phyloP scores from a whole-genome alignment of 352 stramenopile genomes.

The Globisporangium middletonii region DNA sequence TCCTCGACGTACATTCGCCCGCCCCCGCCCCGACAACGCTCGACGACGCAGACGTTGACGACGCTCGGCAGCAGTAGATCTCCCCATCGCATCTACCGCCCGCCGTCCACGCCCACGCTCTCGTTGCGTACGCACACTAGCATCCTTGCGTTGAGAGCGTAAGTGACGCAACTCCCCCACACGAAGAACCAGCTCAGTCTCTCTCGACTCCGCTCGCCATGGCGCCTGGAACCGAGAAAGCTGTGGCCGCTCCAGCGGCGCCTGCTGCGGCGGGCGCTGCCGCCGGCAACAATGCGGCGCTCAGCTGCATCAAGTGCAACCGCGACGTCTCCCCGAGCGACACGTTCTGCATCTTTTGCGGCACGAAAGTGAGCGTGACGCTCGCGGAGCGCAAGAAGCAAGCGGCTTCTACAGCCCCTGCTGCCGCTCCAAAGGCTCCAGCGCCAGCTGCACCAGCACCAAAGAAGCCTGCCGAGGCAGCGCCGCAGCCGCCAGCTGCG shows the following conservation, averaged over 20 bases:
- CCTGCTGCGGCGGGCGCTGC: slow-evolving; percentile 11
- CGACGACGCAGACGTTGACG: no score
- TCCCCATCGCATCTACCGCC: no score
- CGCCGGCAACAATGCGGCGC: slow-evolving; percentile 36
- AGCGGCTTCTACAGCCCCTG: slow-evolving; percentile 9
- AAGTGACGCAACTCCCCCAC: background rate
- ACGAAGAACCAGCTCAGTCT: background rate
- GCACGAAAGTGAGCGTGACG: slow-evolving; percentile 74
- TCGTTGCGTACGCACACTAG: slow-evolving; percentile 1
- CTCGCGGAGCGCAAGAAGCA: slow-evolving; percentile 45
- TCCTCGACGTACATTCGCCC: background rate
- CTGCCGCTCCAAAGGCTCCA: slow-evolving; percentile 10
- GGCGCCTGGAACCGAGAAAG: slow-evolving; percentile 66
- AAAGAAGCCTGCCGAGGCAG: slow-evolving; percentile 6
- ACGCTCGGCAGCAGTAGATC: no score
- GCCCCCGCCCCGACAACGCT: no score
- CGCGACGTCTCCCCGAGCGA: slow-evolving; percentile 66
- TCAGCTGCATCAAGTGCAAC: slow-evolving; percentile 72
- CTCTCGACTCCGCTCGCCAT: slow-evolving; percentile 17
- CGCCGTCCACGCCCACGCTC: background rate
- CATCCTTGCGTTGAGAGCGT: background rate
- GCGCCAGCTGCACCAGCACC: slow-evolving; percentile 6
- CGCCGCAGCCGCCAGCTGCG: slow-evolving; percentile 17
- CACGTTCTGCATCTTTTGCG: slow-evolving; percentile 86
- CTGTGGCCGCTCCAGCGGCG: slow-evolving; percentile 16